phyloP scores from a whole-genome alignment of 257 asterid genomes.

The Salvia splendens region DNA sequence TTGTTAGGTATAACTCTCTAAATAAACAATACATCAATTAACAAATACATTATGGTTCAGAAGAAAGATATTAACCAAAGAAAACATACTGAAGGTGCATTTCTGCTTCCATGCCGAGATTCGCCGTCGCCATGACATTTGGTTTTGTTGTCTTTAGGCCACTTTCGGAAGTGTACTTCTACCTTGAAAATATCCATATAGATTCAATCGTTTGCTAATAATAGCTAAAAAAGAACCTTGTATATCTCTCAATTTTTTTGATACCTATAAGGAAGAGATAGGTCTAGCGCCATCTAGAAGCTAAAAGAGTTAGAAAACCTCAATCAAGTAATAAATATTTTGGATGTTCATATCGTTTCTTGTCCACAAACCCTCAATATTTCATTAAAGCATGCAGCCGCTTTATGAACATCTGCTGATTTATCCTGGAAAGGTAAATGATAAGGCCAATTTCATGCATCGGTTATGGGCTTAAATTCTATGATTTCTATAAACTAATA shows the following conservation, averaged over 20 bases:
- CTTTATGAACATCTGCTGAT: conserved; percentile 98
- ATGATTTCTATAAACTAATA: too few relatives aligned
- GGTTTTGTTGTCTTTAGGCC: conserved; percentile 69
- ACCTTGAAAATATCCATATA: conserved; percentile 71
- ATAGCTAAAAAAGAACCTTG: conserved; percentile 97
- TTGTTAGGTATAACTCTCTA: conserved; percentile 72
- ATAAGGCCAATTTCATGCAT: too few relatives aligned
- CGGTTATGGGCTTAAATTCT: too few relatives aligned
- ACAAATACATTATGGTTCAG: background rate
- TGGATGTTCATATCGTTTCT: conserved; percentile 61
- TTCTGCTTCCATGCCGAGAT: conserved; percentile 73
- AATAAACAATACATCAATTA: conserved; percentile 27
- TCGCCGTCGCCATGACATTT: conserved; percentile 61
- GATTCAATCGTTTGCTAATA: conserved; percentile 76
- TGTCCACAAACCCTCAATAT: conserved; percentile 88
- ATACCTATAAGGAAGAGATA: conserved; percentile 62
- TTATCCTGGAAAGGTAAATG: conserved; percentile 70
- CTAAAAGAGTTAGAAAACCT: conserved; percentile 11
- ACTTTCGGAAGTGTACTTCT: conserved; percentile 57
- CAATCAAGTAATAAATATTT: conserved; percentile 17
- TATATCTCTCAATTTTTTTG: conserved; percentile 84
- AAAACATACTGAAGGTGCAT: conserved; percentile 69
- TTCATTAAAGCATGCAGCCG: conserved; percentile 88
- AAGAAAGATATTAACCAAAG: conserved; percentile 26
- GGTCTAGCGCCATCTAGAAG: too few relatives aligned